Percentiles rank a stretch among this genome's conserved stretches.
phyloP scores from a whole-genome alignment of 2,329 filamentous ascomycete species.

The Biscogniauxia marginata region DNA sequence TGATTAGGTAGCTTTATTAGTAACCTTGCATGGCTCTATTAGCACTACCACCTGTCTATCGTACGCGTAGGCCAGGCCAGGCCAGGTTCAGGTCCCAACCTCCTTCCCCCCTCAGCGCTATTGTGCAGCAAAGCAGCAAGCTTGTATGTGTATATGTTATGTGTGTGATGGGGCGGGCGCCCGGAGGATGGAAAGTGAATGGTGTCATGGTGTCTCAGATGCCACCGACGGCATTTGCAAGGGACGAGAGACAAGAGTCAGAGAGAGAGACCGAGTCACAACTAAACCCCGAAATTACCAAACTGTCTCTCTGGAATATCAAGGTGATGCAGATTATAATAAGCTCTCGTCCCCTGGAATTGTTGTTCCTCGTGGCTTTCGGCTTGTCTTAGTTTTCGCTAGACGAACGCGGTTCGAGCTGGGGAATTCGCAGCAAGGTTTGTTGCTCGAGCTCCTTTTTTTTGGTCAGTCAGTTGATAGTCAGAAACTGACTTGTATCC shows the following conservation, averaged over 20 bases:
- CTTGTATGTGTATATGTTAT: background rate
- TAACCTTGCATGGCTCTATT: background rate
- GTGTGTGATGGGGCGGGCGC: background rate
- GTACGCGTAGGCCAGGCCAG: background rate
- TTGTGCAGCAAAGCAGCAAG: too few species aligned
- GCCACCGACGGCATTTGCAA: background rate
- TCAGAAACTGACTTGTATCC: background rate
- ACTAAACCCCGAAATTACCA: background rate
- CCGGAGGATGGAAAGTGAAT: background rate
- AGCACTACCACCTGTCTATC: background rate
- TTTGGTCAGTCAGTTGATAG: background rate
- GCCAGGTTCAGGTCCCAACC: background rate
- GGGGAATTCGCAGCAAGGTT: background rate
- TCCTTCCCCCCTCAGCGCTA: background rate
- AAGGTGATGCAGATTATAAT: background rate
- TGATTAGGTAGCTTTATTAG: background rate
- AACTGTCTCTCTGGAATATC: background rate
- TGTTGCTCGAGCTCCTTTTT: background rate
- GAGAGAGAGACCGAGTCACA: background rate
- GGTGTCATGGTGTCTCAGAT: conserved; percentile 1
- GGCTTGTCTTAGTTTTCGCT: background rate
- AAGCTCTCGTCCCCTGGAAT: background rate
- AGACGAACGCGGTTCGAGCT: background rate
- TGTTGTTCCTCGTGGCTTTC: background rate
- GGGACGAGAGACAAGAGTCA: background rate